These are phyloP conservation scores for Cutaneotrichosporon dermatis DNA, from an alignment of 1,284 basidiomycete genomes.

Conservation along the genomic window DNA sequence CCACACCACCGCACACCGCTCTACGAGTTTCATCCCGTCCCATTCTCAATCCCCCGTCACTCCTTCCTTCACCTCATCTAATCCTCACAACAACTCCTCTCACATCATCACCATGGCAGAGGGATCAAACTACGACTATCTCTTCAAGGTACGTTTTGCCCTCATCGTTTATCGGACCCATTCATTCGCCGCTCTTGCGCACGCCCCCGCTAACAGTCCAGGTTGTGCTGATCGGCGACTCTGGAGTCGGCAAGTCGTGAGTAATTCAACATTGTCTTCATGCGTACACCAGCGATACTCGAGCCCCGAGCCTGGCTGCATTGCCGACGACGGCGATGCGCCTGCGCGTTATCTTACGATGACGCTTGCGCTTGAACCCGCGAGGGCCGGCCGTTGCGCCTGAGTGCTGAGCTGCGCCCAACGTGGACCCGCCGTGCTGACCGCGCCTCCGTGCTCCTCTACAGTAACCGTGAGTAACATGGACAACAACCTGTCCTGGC, in stretches of 20 bases:
- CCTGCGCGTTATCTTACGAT: no score
- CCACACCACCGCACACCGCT: no score
- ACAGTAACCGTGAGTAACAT: constrained; percentile 48
- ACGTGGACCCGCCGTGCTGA: not conserved
- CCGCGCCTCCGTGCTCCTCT: not conserved
- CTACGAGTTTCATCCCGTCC: not conserved
- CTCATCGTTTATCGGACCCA: no score
- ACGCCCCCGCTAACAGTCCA: constrained; percentile 36
- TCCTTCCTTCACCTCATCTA: not conserved
- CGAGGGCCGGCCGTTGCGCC: no score
- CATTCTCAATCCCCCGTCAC: not conserved
- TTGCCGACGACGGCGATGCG: no score
- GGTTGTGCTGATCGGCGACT: constrained; percentile 98
- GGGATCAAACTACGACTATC: constrained; percentile 88
- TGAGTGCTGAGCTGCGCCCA: no score
- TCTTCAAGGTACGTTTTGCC: constrained; percentile 72
- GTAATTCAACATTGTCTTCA: constrained; percentile 21
- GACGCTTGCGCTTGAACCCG: no score
- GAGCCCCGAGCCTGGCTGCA: no score
- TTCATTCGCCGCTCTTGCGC: no score
- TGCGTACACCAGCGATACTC: no score
- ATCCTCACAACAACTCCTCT: no score
- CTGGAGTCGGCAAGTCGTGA: constrained; percentile 92
- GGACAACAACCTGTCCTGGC: not conserved
- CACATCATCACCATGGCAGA: constrained; percentile 61